Evolutionary conservation across 2,329 filamentous ascomycete genomes (phyloP), one percentile per base, ranked within the genome.

Genomic region (Emergomyces pasteurianus): DNA sequence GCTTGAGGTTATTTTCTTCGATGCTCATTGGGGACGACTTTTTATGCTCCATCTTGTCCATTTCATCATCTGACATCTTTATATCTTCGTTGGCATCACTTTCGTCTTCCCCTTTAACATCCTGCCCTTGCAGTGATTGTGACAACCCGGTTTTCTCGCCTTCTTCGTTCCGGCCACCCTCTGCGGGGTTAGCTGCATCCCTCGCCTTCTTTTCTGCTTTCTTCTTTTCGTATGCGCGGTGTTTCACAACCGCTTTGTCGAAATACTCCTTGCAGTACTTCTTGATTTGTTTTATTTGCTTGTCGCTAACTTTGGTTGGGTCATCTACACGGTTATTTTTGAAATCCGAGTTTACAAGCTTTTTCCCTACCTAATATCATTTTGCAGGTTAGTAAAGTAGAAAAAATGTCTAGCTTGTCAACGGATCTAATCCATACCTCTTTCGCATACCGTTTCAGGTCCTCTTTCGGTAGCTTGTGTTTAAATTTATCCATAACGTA

Each of bases 271-370:
- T 87, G 61, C 92, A 90, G 70, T 88, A 90, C 61, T 84, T 86
- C 75, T 90, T 95, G 62, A 96, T 84, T 65, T 91, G 90, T 70
- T 86, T 87, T 67, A 87, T 83, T 68, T 94, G 89, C 70, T 90
- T 92, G 42, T 88, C 83, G 34, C 82, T 83, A 65, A 96, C 86
- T 56, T 83, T 83, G 28, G 84, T 89, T 0, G 91, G 92, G 69
- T 96, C 87, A 53, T 84, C 82, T 10, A 96, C 91, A n/a, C 90
- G 86, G 55, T 86, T 84, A 69, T 92, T 88, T 73, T 95, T 95
- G 77, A 89, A 96, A 72, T 97, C 92, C 0, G 90, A 94, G 21
- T 89, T 84, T 23, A 96, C 92, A 16, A 97, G 82, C 73, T 92
- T 95, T 75, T 96, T 96, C 61, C 86, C 86, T 54, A 92, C 82